phyloP scores from a whole-genome alignment of 805 yeast genomes.

The Clavispora vitiphila region DNA sequence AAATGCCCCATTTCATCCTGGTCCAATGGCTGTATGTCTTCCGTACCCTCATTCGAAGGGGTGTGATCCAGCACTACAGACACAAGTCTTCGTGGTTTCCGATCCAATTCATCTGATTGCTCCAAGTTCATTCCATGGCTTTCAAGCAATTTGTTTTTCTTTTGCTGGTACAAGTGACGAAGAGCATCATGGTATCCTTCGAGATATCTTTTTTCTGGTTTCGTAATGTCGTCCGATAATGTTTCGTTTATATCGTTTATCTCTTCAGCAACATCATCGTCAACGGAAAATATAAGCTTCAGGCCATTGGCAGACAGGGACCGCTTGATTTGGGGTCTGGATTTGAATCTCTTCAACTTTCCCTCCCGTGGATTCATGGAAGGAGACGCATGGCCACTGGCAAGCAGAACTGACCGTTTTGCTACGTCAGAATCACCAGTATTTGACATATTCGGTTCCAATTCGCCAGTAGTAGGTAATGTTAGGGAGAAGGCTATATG shows the following conservation, averaged over 20 bases:
- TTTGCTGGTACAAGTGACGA: slow-evolving; percentile 30
- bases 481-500: background rate
- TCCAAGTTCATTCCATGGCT: background rate
- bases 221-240: slow-evolving; percentile 26
- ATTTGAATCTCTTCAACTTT: slow-evolving; percentile 16
- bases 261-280: slow-evolving; percentile 69
- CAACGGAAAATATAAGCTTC: slow-evolving; percentile 63
- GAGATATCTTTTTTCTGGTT: slow-evolving; percentile 39
- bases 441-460: background rate
- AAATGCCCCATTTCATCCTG: slow-evolving; percentile 3
- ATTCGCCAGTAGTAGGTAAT: background rate
- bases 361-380: slow-evolving; percentile 7
- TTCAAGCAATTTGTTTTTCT: slow-evolving; percentile 10
- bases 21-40: slow-evolving; percentile 1
- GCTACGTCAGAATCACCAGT: background rate
- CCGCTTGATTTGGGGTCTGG: slow-evolving; percentile 31
- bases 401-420: background rate
- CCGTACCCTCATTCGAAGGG: background rate
- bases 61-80: background rate
- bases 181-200: slow-evolving; percentile 76
- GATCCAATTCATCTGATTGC: background rate
- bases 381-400: slow-evolving; percentile 6
- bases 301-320: slow-evolving; percentile 13
- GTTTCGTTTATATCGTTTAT: slow-evolving; percentile 56
- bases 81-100: background rate